Conservation (phyloP, 2,329 filamentous ascomycete species). For the Zasmidium cellare region DNA sequence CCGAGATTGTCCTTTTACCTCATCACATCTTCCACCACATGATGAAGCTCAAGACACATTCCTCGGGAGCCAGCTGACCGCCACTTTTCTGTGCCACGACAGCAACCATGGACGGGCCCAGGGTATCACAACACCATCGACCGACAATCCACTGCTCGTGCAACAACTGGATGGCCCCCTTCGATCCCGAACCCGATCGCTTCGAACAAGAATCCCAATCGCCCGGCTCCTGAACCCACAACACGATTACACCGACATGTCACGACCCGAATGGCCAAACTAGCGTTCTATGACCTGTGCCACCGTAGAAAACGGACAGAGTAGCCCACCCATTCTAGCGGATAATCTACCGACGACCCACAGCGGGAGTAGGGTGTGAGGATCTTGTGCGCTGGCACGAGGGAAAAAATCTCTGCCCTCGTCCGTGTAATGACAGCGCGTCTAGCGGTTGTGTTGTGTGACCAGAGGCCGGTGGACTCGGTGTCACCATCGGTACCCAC, state of each 20-base stretch:
- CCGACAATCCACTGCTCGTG: neutral
- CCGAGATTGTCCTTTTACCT: neutral
- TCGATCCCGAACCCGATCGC: neutral
- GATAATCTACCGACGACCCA: too few species aligned
- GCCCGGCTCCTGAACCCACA: slow-evolving; percentile 2
- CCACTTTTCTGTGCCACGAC: neutral
- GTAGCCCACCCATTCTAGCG: too few species aligned
- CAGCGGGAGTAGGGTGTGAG: neutral
- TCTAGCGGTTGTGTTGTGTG: neutral
- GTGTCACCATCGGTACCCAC: too few species aligned
- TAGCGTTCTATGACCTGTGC: neutral
- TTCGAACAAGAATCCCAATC: neutral
- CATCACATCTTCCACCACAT: neutral
- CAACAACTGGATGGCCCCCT: neutral
- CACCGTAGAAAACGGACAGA: neutral
- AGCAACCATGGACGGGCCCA: neutral
- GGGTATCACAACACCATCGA: neutral
- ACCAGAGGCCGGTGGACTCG: neutral
- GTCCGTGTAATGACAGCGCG: neutral
- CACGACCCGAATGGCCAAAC: neutral
- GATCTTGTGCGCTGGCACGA: neutral
- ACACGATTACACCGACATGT: neutral
- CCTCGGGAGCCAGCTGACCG: neutral
- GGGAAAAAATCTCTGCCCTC: neutral
- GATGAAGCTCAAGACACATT: neutral